A percentile compares a stretch with the other conserved stretches of the same genome.
Conservation (phyloP, 495 filamentous ascomycete species). For the Daldinia grandis region DNA sequence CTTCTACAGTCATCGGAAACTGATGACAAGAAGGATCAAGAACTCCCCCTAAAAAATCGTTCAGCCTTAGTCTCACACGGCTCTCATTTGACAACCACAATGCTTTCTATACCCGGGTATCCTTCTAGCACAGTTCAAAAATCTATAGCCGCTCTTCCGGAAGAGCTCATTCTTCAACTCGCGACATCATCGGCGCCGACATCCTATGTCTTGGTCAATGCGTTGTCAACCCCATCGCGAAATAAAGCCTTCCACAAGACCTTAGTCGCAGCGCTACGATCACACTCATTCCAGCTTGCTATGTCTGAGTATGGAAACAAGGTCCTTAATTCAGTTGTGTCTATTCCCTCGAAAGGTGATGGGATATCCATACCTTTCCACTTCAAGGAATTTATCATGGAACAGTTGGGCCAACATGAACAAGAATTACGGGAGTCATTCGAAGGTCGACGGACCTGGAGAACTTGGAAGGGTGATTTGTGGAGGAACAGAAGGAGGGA, state of each 20-base stretch:
- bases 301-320: constrained; percentile 76
- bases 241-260: constrained; percentile 63
- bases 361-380: constrained; percentile 59
- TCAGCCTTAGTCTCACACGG: constrained; percentile 55
- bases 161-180: constrained; percentile 49
- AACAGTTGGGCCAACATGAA: constrained; percentile 61
- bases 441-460: constrained; percentile 84
- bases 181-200: constrained; percentile 51
- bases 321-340: constrained; percentile 80
- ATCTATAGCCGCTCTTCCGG: constrained; percentile 51
- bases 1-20: constrained; percentile 51
- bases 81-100: constrained; percentile 51
- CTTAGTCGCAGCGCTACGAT: constrained; percentile 57
- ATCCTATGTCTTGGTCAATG: constrained; percentile 74
- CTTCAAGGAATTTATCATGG: constrained; percentile 61
- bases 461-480: constrained; percentile 90
- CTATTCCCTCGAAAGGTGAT: constrained; percentile 60
- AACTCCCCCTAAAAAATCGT: constrained; percentile 53
- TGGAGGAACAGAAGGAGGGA: constrained; percentile 69
- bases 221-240: constrained; percentile 66
- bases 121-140: constrained; percentile 53
- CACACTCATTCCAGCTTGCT: constrained; percentile 69
- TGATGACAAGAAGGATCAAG: constrained; percentile 50
- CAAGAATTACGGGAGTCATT: constrained; percentile 72
- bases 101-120: constrained; percentile 54